Percentiles rank a stretch among this genome's conserved stretches.
phyloP scores from a whole-genome alignment of 2,329 filamentous ascomycete species.

The Colletotrichum simmondsii region DNA sequence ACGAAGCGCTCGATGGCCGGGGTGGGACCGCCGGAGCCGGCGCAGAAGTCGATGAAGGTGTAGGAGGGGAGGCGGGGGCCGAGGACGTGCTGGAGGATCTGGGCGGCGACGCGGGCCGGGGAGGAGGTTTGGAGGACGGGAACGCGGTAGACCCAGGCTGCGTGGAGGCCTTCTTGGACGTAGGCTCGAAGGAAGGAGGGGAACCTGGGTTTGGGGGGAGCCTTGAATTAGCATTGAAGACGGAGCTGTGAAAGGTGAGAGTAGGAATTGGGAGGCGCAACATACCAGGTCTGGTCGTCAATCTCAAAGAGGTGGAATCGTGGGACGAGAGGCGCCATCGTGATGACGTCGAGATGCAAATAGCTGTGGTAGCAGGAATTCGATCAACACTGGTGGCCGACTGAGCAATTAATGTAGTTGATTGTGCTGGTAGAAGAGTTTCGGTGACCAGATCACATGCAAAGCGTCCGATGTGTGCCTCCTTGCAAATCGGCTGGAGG shows the following conservation, averaged over 20 bases:
- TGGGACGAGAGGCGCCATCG: constrained; percentile 62
- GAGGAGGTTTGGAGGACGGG: constrained; percentile 67
- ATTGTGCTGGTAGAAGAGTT: background rate
- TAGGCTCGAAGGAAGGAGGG: constrained; percentile 72
- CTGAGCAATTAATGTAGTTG: background rate
- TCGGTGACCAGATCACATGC: background rate
- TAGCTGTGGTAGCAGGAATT: background rate
- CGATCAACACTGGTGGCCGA: background rate
- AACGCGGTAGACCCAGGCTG: constrained; percentile 70
- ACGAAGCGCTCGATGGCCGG: constrained; percentile 70
- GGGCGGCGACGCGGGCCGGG: constrained; percentile 70
- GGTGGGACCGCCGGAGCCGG: constrained; percentile 78
- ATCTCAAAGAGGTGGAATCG: constrained; percentile 75
- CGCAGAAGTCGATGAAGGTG: constrained; percentile 80
- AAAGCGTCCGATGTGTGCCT: background rate
- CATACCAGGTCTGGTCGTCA: constrained; percentile 73
- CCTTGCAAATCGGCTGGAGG: background rate
- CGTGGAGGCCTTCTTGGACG: constrained; percentile 73
- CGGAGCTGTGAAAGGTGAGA: no score
- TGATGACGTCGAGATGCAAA: constrained; percentile 23
- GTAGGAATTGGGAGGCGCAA: constrained; percentile 8
- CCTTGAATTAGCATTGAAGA: no score
- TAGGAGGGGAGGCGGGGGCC: constrained; percentile 60
- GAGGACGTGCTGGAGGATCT: constrained; percentile 63
- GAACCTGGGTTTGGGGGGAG: no score